Evolutionary conservation across 495 filamentous ascomycete species (phyloP).

Genomic region (Penicillium ucsense): DNA sequence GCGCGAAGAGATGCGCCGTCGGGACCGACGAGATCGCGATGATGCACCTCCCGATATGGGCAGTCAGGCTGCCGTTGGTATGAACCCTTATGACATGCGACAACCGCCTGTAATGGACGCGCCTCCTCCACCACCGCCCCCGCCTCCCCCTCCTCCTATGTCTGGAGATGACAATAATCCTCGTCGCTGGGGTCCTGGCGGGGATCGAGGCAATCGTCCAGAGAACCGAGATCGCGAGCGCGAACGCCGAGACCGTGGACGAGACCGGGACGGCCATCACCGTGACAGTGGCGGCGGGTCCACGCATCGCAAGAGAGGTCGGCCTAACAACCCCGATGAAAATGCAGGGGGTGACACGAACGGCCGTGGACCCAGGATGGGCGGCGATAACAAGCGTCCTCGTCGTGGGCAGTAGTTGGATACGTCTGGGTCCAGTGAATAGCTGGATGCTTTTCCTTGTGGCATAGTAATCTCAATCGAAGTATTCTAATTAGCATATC

Average conservation of each 20-base stretch:
- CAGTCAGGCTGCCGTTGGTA: constrained; percentile 6
- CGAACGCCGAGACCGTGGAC: constrained; percentile 30
- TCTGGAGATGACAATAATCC: constrained; percentile 20
- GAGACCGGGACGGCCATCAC: constrained; percentile 27
- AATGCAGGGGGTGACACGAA: constrained; percentile 21
- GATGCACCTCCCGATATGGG: constrained; percentile 11
- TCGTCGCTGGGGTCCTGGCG: constrained; percentile 28
- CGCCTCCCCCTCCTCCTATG: constrained; percentile 24
- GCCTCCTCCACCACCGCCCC: constrained; percentile 22
- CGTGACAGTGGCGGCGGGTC: constrained; percentile 22
- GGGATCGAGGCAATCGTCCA: constrained; percentile 22
- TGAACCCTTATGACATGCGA: constrained; percentile 21
- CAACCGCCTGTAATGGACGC: constrained; percentile 30
- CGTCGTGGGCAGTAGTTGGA: constrained; percentile 29
- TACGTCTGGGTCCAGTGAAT: no score
- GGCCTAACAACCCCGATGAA: constrained; percentile 26
- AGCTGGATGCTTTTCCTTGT: no score
- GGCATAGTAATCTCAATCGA: no score
- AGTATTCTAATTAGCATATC: no score
- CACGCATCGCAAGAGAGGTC: constrained; percentile 33
- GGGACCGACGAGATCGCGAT: constrained; percentile 30
- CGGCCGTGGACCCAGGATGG: constrained; percentile 28
- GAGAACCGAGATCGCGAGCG: constrained; percentile 33
- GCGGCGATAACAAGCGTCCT: constrained; percentile 36
- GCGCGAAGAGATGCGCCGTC: constrained; percentile 33